Evolutionary conservation across 805 yeast genomes (phyloP).

Genomic region (Metschnikowia aberdeeniae): DNA sequence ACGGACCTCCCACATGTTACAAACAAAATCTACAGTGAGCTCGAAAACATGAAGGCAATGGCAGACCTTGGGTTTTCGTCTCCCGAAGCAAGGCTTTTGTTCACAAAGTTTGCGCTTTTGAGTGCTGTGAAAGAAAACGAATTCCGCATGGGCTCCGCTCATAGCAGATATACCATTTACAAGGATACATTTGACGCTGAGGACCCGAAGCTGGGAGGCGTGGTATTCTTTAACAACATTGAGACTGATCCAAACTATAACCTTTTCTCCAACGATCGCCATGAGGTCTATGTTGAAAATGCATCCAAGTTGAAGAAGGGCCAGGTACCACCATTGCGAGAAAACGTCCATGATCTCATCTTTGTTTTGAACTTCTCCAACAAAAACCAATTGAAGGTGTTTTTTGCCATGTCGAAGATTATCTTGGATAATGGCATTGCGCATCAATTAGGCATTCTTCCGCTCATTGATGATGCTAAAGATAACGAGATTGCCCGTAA

Average conservation of each 20-base stretch:
- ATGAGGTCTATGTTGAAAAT: constrained; percentile 40
- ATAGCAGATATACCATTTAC: constrained; percentile 33
- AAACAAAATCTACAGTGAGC: constrained; percentile 32
- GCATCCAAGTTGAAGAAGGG: constrained; percentile 30
- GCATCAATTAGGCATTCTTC: constrained; percentile 80
- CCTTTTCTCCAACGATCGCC: constrained; percentile 38
- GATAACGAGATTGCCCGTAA: constrained; percentile 28
- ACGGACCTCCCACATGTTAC: constrained; percentile 42
- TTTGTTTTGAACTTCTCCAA: constrained; percentile 62
- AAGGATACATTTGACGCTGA: constrained; percentile 21
- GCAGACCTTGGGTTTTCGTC: constrained; percentile 26
- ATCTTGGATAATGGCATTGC: constrained; percentile 60
- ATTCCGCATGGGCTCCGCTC: constrained; percentile 32
- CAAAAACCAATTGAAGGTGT: constrained; percentile 45
- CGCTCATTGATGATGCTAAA: constrained; percentile 39
- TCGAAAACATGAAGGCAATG: constrained; percentile 22
- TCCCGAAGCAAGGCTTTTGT: constrained; percentile 30
- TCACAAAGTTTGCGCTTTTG: constrained; percentile 37
- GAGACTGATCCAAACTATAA: constrained; percentile 57
- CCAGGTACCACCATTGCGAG: constrained; percentile 63
- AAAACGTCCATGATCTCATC: constrained; percentile 72
- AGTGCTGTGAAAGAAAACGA: constrained; percentile 37
- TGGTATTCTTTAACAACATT: constrained; percentile 75
- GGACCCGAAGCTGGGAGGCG: constrained; percentile 27
- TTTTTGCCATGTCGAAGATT: constrained; percentile 47